Conservation (phyloP, 805 yeast species). For the Kluyveromyces wickerhamii region DNA sequence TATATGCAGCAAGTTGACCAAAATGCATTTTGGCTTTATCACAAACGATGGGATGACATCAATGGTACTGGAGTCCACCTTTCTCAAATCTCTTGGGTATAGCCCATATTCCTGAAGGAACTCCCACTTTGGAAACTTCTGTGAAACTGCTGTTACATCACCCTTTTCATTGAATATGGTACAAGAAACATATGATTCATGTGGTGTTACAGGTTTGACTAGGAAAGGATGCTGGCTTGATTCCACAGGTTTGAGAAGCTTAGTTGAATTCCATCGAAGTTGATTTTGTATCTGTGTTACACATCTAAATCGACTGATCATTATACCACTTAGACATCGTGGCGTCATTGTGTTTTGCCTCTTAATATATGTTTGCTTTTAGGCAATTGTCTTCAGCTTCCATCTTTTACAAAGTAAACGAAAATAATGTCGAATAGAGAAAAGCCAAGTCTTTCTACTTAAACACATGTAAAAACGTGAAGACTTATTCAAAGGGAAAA, state of each 20-base stretch:
- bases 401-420: too few relatives aligned
- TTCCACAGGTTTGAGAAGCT: not conserved
- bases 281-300: too few relatives aligned
- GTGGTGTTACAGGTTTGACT: conserved; percentile 33
- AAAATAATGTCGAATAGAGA: too few relatives aligned
- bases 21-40: conserved; percentile 65
- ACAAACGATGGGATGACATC: conserved; percentile 88
- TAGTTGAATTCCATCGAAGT: conserved; percentile 6
- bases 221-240: conserved; percentile 13
- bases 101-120: conserved; percentile 66
- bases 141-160: conserved; percentile 66
- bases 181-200: conserved; percentile 53
- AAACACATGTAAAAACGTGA: too few relatives aligned
- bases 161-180: conserved; percentile 76
- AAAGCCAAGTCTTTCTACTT: too few relatives aligned
- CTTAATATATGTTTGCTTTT: too few relatives aligned
- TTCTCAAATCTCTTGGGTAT: conserved; percentile 81
- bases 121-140: conserved; percentile 68
- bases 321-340: too few relatives aligned
- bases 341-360: too few relatives aligned
- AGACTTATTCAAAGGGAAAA: too few relatives aligned
- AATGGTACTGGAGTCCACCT: conserved; percentile 61
- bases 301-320: too few relatives aligned
- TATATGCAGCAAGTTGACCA: conserved; percentile 78
- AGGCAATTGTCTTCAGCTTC: too few relatives aligned